These are phyloP conservation scores for Naganishia antarctica DNA, from an alignment of 768 basidiomycete species.

Conservation along the genomic window DNA sequence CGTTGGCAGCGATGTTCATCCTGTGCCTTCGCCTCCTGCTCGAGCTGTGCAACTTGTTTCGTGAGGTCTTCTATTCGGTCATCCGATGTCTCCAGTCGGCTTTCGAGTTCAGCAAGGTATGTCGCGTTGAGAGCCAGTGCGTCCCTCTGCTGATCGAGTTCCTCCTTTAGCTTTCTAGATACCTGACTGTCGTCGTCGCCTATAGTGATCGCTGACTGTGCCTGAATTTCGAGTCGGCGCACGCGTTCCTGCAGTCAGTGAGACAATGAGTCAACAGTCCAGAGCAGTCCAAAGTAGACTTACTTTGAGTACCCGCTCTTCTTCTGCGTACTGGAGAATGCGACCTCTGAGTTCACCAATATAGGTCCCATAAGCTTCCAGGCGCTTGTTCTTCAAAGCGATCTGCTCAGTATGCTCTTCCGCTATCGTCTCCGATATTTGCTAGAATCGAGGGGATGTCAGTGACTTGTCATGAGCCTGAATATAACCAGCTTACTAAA, in stretches of 20 bases:
- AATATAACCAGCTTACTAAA: conserved; percentile 50
- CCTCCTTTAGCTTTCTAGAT: background rate
- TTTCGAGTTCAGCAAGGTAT: conserved; percentile 88
- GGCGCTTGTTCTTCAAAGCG: conserved; percentile 68
- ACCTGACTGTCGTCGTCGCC: background rate
- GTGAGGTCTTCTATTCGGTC: conserved; percentile 79
- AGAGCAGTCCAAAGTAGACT: conserved; percentile 13
- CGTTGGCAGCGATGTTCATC: conserved; percentile 76
- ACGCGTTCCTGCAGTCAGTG: conserved; percentile 57
- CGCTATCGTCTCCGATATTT: conserved; percentile 63
- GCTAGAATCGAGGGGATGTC: background rate
- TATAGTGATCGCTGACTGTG: background rate
- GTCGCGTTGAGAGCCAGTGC: background rate
- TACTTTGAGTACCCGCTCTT: conserved; percentile 52
- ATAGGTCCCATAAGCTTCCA: conserved; percentile 78
- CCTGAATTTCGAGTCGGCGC: conserved; percentile 4
- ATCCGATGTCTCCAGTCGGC: conserved; percentile 78
- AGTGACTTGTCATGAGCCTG: background rate
- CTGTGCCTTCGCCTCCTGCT: conserved; percentile 70
- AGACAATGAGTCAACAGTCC: conserved; percentile 29
- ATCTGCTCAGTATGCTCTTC: conserved; percentile 51
- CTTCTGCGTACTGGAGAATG: background rate
- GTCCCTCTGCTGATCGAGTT: background rate
- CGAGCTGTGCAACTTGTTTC: conserved; percentile 70
- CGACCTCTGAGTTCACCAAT: conserved; percentile 60